phyloP scores from a whole-genome alignment of 805 yeast species.

The Soucietia sequanensis region DNA sequence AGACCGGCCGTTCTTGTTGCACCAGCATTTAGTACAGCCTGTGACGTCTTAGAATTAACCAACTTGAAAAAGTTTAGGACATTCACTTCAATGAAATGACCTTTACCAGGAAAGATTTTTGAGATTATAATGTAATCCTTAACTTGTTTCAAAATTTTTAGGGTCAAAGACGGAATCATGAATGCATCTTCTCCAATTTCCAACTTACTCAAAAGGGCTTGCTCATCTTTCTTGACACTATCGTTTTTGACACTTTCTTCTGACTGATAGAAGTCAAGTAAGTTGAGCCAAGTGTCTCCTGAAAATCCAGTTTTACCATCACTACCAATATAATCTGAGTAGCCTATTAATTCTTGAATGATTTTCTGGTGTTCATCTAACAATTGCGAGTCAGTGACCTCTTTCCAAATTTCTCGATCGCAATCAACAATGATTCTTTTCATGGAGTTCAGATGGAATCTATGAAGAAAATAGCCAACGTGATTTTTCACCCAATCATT shows the following conservation, averaged over 20 bases:
- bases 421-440: conserved; percentile 47
- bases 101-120: conserved; percentile 51
- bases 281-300: conserved; percentile 26
- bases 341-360: conserved; percentile 23
- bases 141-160: conserved; percentile 25
- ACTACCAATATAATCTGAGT: conserved; percentile 20
- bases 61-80: conserved; percentile 43
- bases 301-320: conserved; percentile 18
- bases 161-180: conserved; percentile 28
- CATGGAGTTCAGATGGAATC: conserved; percentile 53
- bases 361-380: conserved; percentile 26
- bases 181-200: conserved; percentile 20
- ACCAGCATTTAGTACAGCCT: conserved; percentile 69
- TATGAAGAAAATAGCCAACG: conserved; percentile 54
- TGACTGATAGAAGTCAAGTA: conserved; percentile 22
- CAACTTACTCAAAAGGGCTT: conserved; percentile 4
- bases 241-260: conserved; percentile 1
- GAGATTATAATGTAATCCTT: conserved; percentile 57
- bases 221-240: neutral
- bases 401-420: conserved; percentile 80
- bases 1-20: conserved; percentile 74
- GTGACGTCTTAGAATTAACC: conserved; percentile 53
- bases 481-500: conserved; percentile 69
- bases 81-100: conserved; percentile 40
- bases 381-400: conserved; percentile 50